Base-by-base conservation (phyloP, 345 rosid genomes). In the Chamaenerion angustifolium region DNA sequence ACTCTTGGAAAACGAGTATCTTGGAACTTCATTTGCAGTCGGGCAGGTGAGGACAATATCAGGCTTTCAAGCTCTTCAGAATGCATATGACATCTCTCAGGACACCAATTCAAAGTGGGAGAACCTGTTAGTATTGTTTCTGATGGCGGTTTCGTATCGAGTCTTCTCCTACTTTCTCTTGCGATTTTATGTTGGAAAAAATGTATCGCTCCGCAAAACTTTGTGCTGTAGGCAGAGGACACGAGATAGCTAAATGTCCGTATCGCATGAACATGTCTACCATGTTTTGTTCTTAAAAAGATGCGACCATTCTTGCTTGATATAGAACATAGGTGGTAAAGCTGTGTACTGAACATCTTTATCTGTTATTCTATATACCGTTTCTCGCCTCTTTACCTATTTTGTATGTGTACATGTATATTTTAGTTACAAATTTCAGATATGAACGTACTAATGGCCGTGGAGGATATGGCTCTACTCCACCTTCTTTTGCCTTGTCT, bases 1-100 rank as follows among this genome's bases (percentile, higher is more conserved):
- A 40, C 80, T 88, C 58, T 49, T 93, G 73, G 99, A 88, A 76
- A 92, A 92, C 16, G 99, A 92, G 77, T 92, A 81, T 67, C 72
- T 92, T 0, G 88, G 78, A 40, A 72, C 83, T 47, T 72, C 87
- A 31, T 88, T 76, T 62, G 95, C 95, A 0, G 92, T 93, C 4
- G 99, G 99, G 49, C 83, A 85, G 67, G 95, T 88, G 42, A 77
- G 96, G 68, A 80, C 85, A 42, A 88, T 92, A 58, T 76, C 99
- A 0, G 99, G 99, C 19, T 64, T 67, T 45, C 81, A 92, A 61
- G 96, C 99, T 0, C 71, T 92, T 21, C 67, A 58, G 40, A 77
- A 75, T 25, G 67, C 82, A 16, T 88, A 92, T 14, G 80, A 84
- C 64, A 88, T 92, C 56, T 92, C 99, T 47, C 63, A 72, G 5